Evolutionary conservation across 2,329 filamentous ascomycete genomes (phyloP), one percentile per base, ranked within the genome.

Genomic region (Ophioceras dolichostomum): DNA sequence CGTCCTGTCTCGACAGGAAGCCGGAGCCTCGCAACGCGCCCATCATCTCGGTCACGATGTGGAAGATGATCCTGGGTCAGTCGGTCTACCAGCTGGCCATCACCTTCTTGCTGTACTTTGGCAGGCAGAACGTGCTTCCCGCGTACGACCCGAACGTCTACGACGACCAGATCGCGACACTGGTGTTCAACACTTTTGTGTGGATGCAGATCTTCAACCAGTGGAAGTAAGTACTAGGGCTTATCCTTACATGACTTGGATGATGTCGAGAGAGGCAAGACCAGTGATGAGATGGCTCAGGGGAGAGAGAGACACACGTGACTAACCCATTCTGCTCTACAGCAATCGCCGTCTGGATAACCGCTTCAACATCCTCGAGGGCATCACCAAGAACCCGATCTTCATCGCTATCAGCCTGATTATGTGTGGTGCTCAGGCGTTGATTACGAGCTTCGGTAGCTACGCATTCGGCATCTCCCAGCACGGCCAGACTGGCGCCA

Each of bases 151-250:
- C 62, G 24, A 54, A 70, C 26, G 48, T 51, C 13, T 37, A 32
- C 3, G 47, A 49, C 20, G 58, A 54, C 1, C 68, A 83, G 49
- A 68, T 93, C 41, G 67, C 77, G 39, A 93, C 87, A 3, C 70
- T 96, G 34, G 83, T 96, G 7, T 96, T 96, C 71, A 96, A 96
- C 65, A 91, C 86, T 0, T 96, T 96, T 54, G 89, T 95, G 37
- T 96, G 89, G 89, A 95, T 96, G 88, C 89, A 96, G 51, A 93
- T 96, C 49, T 96, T 96, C 67, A 96, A 96, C 60, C 83, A 94
- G 54, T 84, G 93, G 73, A 96, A 96, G 75, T 79, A 68, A 73
- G 75, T 76, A 44, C n/a, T 10, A 8, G 4, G 4, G 8, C 21
- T 28, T 30, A 12, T n/a, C n/a, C n/a, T n/a, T n/a, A n/a, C n/a